Base-by-base conservation (phyloP, 345 rosid genomes). In the Conringia planisiliqua region DNA sequence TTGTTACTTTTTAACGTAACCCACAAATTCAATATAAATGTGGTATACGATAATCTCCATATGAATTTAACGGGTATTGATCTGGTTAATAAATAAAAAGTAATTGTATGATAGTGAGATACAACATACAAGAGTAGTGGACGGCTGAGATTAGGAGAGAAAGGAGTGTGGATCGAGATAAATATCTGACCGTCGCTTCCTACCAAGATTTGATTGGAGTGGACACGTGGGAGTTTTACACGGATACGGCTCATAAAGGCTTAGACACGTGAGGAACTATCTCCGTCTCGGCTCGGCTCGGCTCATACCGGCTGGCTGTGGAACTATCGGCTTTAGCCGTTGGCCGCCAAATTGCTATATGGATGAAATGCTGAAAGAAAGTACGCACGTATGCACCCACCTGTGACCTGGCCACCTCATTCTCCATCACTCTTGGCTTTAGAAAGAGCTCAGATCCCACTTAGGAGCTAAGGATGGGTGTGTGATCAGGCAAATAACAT, bases 141-240 rank as follows among this genome's bases (percentile, higher is more conserved):
- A 78, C 77, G 81, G 77, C 8, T 58, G 58, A 26, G 81, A 77
- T 65, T 60, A 44, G 13, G 7, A 29, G n/a, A 36, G n/a, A 47
- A 38, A 71, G 38, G 48, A 47, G 68, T 68, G 63, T 60, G 47
- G 39, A 42, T 5, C 9, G 69, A 48, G 44, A 29, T 4, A 56
- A 64, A 64, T 47, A 57, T 71, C 56, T 50, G 77, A 77, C 72
- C 76, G 72, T 77, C 66, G 52, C 54, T 46, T 71, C 47, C 29
- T 68, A 52, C 56, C 35, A 47, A 13, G 44, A 67, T 48, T 44
- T 36, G 66, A 70, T 0, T 36, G 43, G 18, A 16, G 7, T 16
- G 1, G 38, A 47, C 77, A 77, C 76, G 81, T 77, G 50, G 14
- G 54, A 24, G 33, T 58, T 48, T 43, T 47, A 17, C 32, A 58